Evolutionary conservation across 257 asterid genomes (phyloP), one percentile per base, ranked within the genome.

Genomic region (Solanum sitiens): DNA sequence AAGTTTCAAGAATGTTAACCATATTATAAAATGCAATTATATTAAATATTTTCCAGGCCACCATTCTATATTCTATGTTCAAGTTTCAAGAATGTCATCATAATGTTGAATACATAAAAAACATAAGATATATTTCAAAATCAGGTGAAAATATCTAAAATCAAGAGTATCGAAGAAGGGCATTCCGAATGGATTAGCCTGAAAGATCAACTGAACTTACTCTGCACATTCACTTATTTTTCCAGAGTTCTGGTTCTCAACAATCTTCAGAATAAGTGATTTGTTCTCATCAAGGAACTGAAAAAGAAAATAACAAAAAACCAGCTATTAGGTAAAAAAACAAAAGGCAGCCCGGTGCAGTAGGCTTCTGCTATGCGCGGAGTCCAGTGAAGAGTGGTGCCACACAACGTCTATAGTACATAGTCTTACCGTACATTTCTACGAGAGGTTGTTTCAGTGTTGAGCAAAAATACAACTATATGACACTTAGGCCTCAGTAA

Each of bases 271-370:
- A 90, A 97, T 97, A 65, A 97, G 92, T 8, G 99, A 96, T 89
- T 97, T 97, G 94, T 97, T 97, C 89, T 97, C 99, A 92, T 97
- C 99, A 87, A 97, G 90, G 91, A 93, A 97, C 99, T 97, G 95
- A 33, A 2, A 8, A 39, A 50, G 42, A 16, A 79, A 79, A 7
- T 35, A 47, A 14, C 4, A 74, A 74, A 25, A 86, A 13, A 86
- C 44, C 11, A 85, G 6, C 20, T 37, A 37, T 37, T 74, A 37
- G 7, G 76, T 32, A 32, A 7, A 32, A 32, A 70, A 32, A 15
- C 20, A 32, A 4, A 32, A 16, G n/a, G n/a, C 8, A 30, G 7
- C 40, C 23, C 0, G 39, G 6, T 13, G 11, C 39, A 70, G 5
- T 15, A 6, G 30, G 75, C 12, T 32, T 32, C 40, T 10, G 76